Conservation (phyloP, 179 eudicot genomes). For the Beta lomatogona region DNA sequence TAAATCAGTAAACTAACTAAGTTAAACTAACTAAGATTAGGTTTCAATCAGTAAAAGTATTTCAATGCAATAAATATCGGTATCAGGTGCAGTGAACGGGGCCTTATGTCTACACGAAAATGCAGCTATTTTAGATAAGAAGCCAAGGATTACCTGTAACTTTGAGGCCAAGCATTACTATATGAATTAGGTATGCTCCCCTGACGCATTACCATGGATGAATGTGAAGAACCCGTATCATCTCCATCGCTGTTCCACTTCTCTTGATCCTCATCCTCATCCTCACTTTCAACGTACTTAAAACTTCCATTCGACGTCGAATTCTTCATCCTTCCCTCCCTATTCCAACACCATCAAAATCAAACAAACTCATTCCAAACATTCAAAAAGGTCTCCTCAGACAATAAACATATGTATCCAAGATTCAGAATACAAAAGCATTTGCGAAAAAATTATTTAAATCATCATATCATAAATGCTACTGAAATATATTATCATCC, state of each 20-base stretch:
- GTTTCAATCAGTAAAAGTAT: too few relatives aligned
- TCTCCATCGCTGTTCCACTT: slow-evolving; percentile 32
- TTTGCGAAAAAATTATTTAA: too few relatives aligned
- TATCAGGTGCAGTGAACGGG: too few relatives aligned
- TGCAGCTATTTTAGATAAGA: too few relatives aligned
- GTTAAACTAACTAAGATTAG: too few relatives aligned
- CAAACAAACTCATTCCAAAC: neutral
- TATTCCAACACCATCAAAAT: neutral
- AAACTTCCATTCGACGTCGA: slow-evolving; percentile 62
- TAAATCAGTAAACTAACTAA: too few relatives aligned
- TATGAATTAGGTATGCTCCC: slow-evolving; percentile 59
- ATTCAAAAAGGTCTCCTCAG: neutral
- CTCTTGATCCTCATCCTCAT: slow-evolving; percentile 57
- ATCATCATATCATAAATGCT: too few relatives aligned
- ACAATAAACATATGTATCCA: too few relatives aligned
- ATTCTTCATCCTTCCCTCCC: slow-evolving; percentile 50
- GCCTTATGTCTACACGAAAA: too few relatives aligned
- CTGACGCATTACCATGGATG: slow-evolving; percentile 36
- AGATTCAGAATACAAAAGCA: too few relatives aligned
- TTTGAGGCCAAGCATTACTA: slow-evolving; percentile 83
- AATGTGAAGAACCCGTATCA: slow-evolving; percentile 56
- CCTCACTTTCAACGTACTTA: slow-evolving; percentile 75
- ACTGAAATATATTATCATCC: too few relatives aligned
- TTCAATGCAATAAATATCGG: too few relatives aligned
- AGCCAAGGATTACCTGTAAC: slow-evolving; percentile 63